Evolutionary conservation across 495 filamentous ascomycete genomes (phyloP).

Genomic region (Penicillium crystallinum): DNA sequence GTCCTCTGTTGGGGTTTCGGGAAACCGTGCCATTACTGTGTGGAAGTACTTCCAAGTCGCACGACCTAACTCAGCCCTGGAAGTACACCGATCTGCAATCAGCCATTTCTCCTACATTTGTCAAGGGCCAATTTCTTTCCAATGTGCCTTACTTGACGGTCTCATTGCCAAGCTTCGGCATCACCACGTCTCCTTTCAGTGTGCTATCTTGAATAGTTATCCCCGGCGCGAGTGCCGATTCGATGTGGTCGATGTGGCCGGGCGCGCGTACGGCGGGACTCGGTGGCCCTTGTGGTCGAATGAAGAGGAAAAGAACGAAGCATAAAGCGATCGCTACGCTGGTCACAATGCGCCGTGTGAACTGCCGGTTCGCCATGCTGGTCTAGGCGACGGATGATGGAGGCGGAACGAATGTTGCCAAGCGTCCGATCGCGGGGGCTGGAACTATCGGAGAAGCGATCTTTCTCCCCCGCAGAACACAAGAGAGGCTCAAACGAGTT

Average conservation of each 20-base stretch:
- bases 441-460: neutral
- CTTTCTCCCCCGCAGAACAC: neutral
- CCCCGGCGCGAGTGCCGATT: constrained; percentile 12
- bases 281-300: constrained; percentile 36
- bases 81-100: constrained; percentile 1
- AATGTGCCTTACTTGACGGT: constrained; percentile 56
- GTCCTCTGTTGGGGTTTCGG: constrained; percentile 74
- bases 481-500: neutral
- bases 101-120: neutral
- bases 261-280: constrained; percentile 42
- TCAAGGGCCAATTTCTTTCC: neutral
- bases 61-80: constrained; percentile 80
- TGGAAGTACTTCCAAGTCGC: constrained; percentile 91
- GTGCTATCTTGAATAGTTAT: constrained; percentile 34
- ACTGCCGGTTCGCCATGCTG: constrained; percentile 41
- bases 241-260: constrained; percentile 35
- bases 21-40: constrained; percentile 92
- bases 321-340: constrained; percentile 31
- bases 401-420: constrained; percentile 2
- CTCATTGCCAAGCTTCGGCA: constrained; percentile 86
- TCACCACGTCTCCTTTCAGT: constrained; percentile 74
- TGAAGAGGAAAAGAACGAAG: constrained; percentile 38
- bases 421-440: neutral
- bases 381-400: neutral
- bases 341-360: constrained; percentile 37